Conservation (phyloP, 2,329 filamentous ascomycete genomes). For the Chrysoporthe puriensis region DNA sequence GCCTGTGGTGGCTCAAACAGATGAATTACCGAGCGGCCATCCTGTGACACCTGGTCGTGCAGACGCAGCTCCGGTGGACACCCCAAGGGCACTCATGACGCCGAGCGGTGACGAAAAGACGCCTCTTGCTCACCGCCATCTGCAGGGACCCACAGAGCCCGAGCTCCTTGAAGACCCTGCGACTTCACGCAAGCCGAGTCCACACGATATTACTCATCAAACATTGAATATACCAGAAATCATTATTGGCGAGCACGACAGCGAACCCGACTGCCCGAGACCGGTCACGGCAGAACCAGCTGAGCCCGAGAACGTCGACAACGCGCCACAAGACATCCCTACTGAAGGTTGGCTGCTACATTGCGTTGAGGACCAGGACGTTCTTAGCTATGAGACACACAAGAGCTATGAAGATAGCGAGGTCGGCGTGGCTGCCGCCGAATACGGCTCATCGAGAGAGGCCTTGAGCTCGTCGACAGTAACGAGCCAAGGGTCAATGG, state of each 20-base stretch:
- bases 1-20: background rate
- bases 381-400: background rate
- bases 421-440: background rate
- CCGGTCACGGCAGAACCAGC: background rate
- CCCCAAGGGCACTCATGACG: background rate
- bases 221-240: background rate
- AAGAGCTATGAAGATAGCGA: background rate
- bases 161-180: background rate
- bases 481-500: background rate
- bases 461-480: background rate
- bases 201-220: background rate
- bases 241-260: background rate
- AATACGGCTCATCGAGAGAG: slow-evolving; percentile 10
- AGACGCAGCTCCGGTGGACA: background rate
- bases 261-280: background rate
- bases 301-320: background rate
- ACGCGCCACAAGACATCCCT: background rate
- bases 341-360: slow-evolving; percentile 19
- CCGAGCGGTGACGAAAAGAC: slow-evolving; percentile 14
- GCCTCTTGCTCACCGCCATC: slow-evolving; percentile 8
- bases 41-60: slow-evolving; percentile 1
- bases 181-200: background rate
- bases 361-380: slow-evolving; percentile 1
- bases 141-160: slow-evolving; percentile 3
- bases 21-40: background rate